phyloP scores from a whole-genome alignment of 2,329 filamentous ascomycete species.

The Diplodia corticola region DNA sequence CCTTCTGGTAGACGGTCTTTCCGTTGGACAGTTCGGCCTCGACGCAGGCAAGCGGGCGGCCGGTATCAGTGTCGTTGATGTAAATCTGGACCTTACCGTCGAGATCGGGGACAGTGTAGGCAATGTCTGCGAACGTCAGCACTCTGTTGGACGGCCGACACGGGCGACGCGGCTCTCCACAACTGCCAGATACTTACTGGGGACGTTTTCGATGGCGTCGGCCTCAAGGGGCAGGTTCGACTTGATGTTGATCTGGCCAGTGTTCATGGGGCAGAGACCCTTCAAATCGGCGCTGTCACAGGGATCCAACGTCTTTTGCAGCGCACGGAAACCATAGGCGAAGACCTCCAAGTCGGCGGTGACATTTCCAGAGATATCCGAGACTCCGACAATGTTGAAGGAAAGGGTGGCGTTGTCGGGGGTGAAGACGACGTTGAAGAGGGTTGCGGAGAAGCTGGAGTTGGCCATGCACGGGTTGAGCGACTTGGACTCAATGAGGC shows the following conservation, averaged over 20 bases:
- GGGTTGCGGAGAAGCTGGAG: constrained; percentile 82
- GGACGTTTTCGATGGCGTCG: constrained; percentile 65
- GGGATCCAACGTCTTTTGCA: constrained; percentile 70
- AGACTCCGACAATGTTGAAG: constrained; percentile 77
- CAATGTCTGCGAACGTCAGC: constrained; percentile 58
- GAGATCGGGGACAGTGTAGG: constrained; percentile 86
- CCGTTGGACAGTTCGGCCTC: constrained; percentile 87
- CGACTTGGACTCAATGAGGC: constrained; percentile 76
- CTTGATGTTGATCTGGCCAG: constrained; percentile 74
- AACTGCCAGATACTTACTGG: constrained; percentile 50
- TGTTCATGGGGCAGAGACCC: constrained; percentile 88
- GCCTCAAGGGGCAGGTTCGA: constrained; percentile 64
- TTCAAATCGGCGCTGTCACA: constrained; percentile 65
- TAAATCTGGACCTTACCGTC: constrained; percentile 81
- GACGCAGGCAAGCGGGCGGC: constrained; percentile 74
- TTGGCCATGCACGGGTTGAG: constrained; percentile 82
- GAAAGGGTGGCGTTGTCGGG: constrained; percentile 71
- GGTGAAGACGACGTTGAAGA: constrained; percentile 83
- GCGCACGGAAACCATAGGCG: constrained; percentile 78
- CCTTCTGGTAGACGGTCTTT: constrained; percentile 85
- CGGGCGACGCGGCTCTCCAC: not conserved
- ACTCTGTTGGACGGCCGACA: constrained; percentile 17
- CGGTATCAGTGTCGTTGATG: constrained; percentile 69
- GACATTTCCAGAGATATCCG: constrained; percentile 80
- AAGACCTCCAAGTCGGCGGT: constrained; percentile 72